phyloP scores from a whole-genome alignment of 305 asterid species.

The Salvia sclarea region DNA sequence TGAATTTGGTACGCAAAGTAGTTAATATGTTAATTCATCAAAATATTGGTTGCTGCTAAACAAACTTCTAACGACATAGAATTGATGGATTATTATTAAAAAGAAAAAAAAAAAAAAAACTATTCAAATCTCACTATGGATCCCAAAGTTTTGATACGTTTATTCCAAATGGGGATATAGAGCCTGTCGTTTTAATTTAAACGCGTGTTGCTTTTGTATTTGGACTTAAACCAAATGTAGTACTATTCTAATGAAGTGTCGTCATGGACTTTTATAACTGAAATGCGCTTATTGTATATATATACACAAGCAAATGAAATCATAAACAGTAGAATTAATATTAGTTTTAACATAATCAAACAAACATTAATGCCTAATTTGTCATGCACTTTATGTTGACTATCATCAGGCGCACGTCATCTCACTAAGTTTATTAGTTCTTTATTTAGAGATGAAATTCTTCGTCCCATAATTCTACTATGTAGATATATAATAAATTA shows the following conservation, averaged over 20 bases:
- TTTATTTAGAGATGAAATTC: too few species aligned
- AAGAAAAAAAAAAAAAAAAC: too few species aligned
- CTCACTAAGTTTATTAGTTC: background rate
- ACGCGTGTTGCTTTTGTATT: background rate
- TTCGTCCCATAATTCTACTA: too few species aligned
- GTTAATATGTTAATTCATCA: too few species aligned
- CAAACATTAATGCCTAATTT: slow-evolving; percentile 34
- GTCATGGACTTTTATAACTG: slow-evolving; percentile 29
- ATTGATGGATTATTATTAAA: too few species aligned
- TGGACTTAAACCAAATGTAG: background rate
- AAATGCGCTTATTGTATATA: too few species aligned
- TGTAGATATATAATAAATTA: too few species aligned
- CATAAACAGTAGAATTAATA: background rate
- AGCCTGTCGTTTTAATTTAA: background rate
- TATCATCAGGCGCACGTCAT: background rate
- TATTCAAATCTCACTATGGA: too few species aligned
- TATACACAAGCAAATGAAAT: background rate
- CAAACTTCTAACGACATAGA: too few species aligned
- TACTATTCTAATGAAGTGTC: slow-evolving; percentile 13
- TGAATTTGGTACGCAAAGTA: too few species aligned
- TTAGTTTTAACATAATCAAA: slow-evolving; percentile 17
- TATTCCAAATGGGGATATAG: background rate
- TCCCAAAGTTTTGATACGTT: too few species aligned
- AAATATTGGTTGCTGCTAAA: too few species aligned
- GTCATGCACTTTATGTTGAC: background rate